Conservation (phyloP, 768 basidiomycete species). For the Suillus weaverae region DNA sequence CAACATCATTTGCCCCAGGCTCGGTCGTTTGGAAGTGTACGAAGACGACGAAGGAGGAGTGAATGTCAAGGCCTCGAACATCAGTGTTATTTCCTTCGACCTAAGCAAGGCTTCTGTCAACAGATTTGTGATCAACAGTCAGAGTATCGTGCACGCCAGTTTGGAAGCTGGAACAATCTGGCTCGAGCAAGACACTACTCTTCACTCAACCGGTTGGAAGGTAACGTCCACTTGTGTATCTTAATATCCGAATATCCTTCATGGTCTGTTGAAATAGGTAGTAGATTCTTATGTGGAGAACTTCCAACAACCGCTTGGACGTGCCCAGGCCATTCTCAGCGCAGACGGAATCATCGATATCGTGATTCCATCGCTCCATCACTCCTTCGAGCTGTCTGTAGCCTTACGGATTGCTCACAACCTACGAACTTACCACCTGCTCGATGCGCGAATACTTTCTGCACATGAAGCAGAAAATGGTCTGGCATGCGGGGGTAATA, state of each 20-base stretch:
- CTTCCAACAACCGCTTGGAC: conserved; percentile 38
- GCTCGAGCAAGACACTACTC: conserved; percentile 10
- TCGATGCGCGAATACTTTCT: conserved; percentile 65
- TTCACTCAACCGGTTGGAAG: conserved; percentile 2
- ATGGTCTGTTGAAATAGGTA: not conserved
- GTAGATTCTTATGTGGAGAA: not conserved
- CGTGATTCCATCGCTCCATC: conserved; percentile 45
- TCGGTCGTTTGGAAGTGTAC: conserved; percentile 8
- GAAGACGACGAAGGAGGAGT: conserved; percentile 7
- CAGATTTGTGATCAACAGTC: conserved; percentile 17
- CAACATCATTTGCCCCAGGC: not conserved
- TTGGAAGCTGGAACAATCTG: conserved; percentile 4
- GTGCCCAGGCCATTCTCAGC: conserved; percentile 67
- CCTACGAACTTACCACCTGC: conserved; percentile 62
- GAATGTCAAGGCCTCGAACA: conserved; percentile 26
- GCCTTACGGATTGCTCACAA: conserved; percentile 71
- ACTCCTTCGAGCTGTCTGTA: conserved; percentile 43
- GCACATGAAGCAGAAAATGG: conserved; percentile 36
- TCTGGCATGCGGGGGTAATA: conserved; percentile 41
- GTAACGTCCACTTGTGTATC: not conserved
- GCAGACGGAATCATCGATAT: conserved; percentile 54
- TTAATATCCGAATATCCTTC: not conserved
- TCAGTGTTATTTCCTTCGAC: conserved; percentile 25
- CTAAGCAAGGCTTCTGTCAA: not conserved
- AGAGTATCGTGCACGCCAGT: not conserved